phyloP scores from a whole-genome alignment of 305 asterid species.

The Andrographis paniculata region DNA sequence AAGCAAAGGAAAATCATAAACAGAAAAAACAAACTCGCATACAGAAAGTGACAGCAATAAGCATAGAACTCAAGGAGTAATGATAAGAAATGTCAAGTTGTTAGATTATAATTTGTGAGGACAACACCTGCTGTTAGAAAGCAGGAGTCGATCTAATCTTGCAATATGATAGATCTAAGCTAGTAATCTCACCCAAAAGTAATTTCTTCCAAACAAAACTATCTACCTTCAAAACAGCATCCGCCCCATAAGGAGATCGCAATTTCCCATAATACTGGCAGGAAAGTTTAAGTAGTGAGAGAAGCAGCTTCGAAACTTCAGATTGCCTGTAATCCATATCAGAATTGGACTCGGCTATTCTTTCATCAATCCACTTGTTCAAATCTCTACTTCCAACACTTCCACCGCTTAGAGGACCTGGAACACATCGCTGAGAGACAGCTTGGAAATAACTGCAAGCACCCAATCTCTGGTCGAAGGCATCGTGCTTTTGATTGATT shows the following conservation, averaged over 20 bases:
- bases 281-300: constrained; percentile 75
- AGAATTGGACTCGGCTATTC: constrained; percentile 49
- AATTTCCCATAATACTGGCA: constrained; percentile 87
- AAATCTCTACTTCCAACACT: constrained; percentile 68
- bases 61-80: no score
- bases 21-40: no score
- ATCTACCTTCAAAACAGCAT: constrained; percentile 51
- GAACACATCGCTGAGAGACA: constrained; percentile 58
- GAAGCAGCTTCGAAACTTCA: constrained; percentile 65
- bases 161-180: background rate
- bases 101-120: no score
- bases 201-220: constrained; percentile 13
- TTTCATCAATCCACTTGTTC: constrained; percentile 89
- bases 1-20: no score
- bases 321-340: constrained; percentile 46
- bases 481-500: constrained; percentile 33
- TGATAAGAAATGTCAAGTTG: no score
- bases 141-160: no score
- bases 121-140: no score
- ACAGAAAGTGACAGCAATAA: no score
- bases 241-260: constrained; percentile 84
- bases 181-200: constrained; percentile 4
- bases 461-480: constrained; percentile 36
- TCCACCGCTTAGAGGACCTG: constrained; percentile 93
- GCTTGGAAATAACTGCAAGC: constrained; percentile 50